Percentiles rank a stretch among this genome's conserved stretches.
phyloP scores from a whole-genome alignment of 805 yeast genomes.

The Kodamaea neixiangensis region DNA sequence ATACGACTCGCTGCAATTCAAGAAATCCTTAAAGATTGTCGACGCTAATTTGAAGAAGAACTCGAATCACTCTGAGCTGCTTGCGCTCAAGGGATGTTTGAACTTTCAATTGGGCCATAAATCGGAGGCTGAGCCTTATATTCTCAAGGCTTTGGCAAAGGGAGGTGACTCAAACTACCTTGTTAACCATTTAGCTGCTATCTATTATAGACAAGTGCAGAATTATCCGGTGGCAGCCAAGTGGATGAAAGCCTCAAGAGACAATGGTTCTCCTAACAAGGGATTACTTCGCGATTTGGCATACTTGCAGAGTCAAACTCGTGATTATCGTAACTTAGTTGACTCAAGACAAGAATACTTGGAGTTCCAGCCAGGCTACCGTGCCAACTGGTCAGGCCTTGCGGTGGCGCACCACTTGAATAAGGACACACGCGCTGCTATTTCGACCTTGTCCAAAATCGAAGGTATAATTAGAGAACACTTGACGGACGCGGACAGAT shows the following conservation, averaged over 20 bases:
- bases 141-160: slow-evolving; percentile 60
- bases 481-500: slow-evolving; percentile 62
- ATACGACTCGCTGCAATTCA: slow-evolving; percentile 84
- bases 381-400: slow-evolving; percentile 88
- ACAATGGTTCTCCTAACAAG: slow-evolving; percentile 74
- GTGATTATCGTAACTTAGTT: slow-evolving; percentile 67
- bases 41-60: slow-evolving; percentile 78
- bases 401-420: slow-evolving; percentile 84
- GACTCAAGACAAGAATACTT: slow-evolving; percentile 67
- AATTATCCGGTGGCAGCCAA: slow-evolving; percentile 76
- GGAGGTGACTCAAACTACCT: slow-evolving; percentile 60
- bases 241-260: slow-evolving; percentile 73
- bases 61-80: slow-evolving; percentile 73
- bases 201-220: slow-evolving; percentile 70
- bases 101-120: slow-evolving; percentile 57
- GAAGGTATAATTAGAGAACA: slow-evolving; percentile 74
- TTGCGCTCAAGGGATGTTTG: slow-evolving; percentile 81
- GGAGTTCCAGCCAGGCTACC: slow-evolving; percentile 73
- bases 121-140: slow-evolving; percentile 62
- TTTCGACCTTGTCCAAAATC: slow-evolving; percentile 69
- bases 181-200: slow-evolving; percentile 83
- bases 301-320: slow-evolving; percentile 72
- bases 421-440: slow-evolving; percentile 66
- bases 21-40: slow-evolving; percentile 74
- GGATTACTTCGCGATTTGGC: slow-evolving; percentile 83